phyloP scores from a whole-genome alignment of 495 filamentous ascomycete species.

The Xylaria flabelliformis region DNA sequence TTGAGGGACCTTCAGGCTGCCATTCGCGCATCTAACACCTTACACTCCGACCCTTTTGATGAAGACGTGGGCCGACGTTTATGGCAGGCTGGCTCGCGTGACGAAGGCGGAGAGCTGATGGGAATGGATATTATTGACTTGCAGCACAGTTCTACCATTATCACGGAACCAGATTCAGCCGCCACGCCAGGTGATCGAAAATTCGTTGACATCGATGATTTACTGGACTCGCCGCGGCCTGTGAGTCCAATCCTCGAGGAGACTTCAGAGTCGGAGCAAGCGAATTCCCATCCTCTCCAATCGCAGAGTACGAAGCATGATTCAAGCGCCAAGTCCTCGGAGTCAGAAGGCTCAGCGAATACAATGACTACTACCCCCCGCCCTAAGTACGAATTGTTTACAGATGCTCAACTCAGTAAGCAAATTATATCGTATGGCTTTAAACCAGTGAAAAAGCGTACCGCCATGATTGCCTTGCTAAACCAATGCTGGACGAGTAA shows the following conservation, averaged over 20 bases:
- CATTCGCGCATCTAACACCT: constrained; percentile 64
- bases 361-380: constrained; percentile 41
- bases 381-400: constrained; percentile 69
- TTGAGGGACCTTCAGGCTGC: constrained; percentile 73
- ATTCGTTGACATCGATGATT: constrained; percentile 50
- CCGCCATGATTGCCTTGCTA: constrained; percentile 73
- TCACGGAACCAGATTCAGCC: not conserved
- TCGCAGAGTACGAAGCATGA: constrained; percentile 32
- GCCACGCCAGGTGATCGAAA: constrained; percentile 21
- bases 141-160: constrained; percentile 41
- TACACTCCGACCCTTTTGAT: constrained; percentile 48
- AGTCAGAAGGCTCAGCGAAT: not conserved
- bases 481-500: constrained; percentile 74
- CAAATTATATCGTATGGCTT: constrained; percentile 72
- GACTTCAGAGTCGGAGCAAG: not conserved
- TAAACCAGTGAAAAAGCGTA: constrained; percentile 73
- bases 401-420: constrained; percentile 66
- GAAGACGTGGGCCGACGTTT: constrained; percentile 48
- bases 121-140: constrained; percentile 65
- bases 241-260: constrained; percentile 10
- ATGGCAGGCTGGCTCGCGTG: constrained; percentile 74
- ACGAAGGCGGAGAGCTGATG: constrained; percentile 64
- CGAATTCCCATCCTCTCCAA: constrained; percentile 23
- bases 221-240: constrained; percentile 34
- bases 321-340: constrained; percentile 12